phyloP scores from a whole-genome alignment of 495 filamentous ascomycete species.

The Daldinia childiae region DNA sequence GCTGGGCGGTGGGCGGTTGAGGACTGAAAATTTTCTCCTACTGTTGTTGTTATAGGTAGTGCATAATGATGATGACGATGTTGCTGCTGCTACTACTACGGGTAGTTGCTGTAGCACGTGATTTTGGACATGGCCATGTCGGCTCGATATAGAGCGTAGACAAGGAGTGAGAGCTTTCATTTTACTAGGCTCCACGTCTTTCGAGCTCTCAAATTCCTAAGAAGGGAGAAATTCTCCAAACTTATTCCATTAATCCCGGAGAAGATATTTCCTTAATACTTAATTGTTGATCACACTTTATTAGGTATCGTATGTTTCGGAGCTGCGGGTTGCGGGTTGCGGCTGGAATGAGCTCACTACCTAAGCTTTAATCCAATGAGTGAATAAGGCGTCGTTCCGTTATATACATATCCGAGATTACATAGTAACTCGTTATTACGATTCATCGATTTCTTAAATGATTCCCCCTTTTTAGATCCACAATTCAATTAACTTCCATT shows the following conservation, averaged over 20 bases:
- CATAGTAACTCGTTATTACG: not conserved
- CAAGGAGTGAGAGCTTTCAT: slow-evolving; percentile 38
- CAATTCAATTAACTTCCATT: not conserved
- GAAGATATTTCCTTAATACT: not conserved
- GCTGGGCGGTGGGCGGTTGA: slow-evolving; percentile 81
- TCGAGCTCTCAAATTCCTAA: not conserved
- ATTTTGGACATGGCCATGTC: slow-evolving; percentile 16
- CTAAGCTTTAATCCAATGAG: slow-evolving; percentile 7
- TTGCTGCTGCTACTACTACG: not conserved
- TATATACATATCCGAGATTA: slow-evolving; percentile 10
- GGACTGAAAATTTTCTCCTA: slow-evolving; percentile 69
- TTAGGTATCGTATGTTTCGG: slow-evolving; percentile 26
- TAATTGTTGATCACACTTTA: not conserved
- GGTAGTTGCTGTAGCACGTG: slow-evolving; percentile 10
- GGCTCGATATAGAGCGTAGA: slow-evolving; percentile 35
- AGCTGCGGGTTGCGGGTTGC: not conserved
- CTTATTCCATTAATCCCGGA: not conserved
- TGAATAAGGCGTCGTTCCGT: slow-evolving; percentile 2
- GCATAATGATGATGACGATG: not conserved
- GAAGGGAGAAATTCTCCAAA: not conserved
- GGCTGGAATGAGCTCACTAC: slow-evolving; percentile 19
- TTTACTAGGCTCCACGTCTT: not conserved
- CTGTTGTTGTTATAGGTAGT: not conserved
- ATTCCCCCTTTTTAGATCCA: not conserved
- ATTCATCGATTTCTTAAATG: not conserved